phyloP scores from a whole-genome alignment of 345 rosid genomes.

The Murraya paniculata region DNA sequence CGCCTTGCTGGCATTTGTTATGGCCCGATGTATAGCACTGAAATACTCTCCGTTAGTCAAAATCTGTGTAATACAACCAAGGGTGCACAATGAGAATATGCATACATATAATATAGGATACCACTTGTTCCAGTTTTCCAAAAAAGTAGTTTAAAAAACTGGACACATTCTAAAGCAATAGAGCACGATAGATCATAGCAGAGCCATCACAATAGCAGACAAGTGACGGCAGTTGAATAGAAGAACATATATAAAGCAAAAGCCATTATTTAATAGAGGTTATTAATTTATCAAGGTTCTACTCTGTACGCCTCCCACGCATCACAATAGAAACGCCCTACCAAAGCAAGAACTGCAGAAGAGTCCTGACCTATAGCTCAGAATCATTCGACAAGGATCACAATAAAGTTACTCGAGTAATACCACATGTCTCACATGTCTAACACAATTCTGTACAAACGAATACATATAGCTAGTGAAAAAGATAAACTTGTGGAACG shows the following conservation, averaged over 20 bases:
- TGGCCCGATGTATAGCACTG: slow-evolving; percentile 68
- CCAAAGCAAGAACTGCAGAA: not conserved
- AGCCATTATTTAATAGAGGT: too few species aligned
- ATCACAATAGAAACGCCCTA: not conserved
- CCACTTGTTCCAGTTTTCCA: not conserved
- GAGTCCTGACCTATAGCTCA: not conserved
- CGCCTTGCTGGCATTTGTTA: slow-evolving; percentile 57
- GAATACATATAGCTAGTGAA: not conserved
- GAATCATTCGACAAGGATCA: not conserved
- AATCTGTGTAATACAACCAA: slow-evolving; percentile 40
- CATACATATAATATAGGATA: not conserved
- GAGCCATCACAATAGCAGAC: not conserved
- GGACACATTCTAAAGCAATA: not conserved
- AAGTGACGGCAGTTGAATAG: not conserved
- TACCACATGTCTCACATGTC: not conserved
- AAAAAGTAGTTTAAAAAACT: not conserved
- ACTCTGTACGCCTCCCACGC: too few species aligned
- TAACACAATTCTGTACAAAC: not conserved
- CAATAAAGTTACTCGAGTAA: not conserved
- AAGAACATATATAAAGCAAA: not conserved
- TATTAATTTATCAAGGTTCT: too few species aligned
- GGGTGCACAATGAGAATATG: not conserved
- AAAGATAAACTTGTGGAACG: not conserved
- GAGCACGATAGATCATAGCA: not conserved
- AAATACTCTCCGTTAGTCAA: slow-evolving; percentile 73